Evolutionary conservation across 2,329 filamentous ascomycete species (phyloP).

Genomic region (Myriosclerotinia duriaeana): DNA sequence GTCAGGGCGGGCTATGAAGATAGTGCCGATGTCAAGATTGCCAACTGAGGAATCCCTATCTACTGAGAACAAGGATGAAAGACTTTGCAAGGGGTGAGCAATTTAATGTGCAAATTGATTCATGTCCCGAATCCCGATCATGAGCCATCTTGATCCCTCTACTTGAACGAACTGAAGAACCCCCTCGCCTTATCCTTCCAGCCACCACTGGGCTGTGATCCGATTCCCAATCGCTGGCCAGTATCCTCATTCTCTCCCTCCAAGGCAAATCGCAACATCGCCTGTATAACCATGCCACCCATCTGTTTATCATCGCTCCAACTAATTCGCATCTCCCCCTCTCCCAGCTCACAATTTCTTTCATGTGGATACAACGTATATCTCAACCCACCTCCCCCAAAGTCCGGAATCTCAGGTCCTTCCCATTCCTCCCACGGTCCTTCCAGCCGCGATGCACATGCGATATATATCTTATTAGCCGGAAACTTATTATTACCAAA

Average conservation of each 20-base stretch:
- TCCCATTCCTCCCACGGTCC: conserved; percentile 19
- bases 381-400: neutral
- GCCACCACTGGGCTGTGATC: too few relatives aligned
- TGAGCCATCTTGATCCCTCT: too few relatives aligned
- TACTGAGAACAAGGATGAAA: too few relatives aligned
- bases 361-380: conserved; percentile 19
- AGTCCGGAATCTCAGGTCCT: conserved; percentile 1
- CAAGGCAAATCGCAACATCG: conserved; percentile 7
- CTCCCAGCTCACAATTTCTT: neutral
- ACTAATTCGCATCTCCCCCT: conserved; percentile 11
- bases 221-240: too few relatives aligned
- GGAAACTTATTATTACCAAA: conserved; percentile 13
- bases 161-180: too few relatives aligned
- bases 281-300: conserved; percentile 11
- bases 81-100: too few relatives aligned
- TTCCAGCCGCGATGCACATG: neutral
- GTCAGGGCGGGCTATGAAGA: too few relatives aligned
- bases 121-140: too few relatives aligned
- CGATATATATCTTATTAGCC: conserved; percentile 6
- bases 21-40: too few relatives aligned
- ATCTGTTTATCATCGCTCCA: conserved; percentile 15
- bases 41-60: too few relatives aligned
- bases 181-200: too few relatives aligned
- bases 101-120: too few relatives aligned
- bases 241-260: neutral